Conservation (phyloP, 768 basidiomycete species). For the Pisolithus albus region DNA sequence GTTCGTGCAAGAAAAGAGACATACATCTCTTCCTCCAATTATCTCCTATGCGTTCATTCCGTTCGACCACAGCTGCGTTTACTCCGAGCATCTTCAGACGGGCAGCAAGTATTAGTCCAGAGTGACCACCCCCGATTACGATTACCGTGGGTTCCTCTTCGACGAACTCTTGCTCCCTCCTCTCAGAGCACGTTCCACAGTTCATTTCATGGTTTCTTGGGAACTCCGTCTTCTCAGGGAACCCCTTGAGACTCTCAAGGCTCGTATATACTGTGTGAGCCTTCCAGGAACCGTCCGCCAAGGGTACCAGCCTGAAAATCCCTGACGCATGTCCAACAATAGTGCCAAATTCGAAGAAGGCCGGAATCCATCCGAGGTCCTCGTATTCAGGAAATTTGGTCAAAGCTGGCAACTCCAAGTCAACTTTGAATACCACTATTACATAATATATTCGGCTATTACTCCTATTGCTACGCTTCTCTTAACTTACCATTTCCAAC, state of each 20-base stretch:
- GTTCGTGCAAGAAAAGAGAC: slow-evolving; percentile 48
- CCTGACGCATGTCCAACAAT: slow-evolving; percentile 44
- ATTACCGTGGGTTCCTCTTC: slow-evolving; percentile 50
- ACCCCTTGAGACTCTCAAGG: slow-evolving; percentile 50
- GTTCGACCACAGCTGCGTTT: slow-evolving; percentile 50
- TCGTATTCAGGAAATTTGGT: slow-evolving; percentile 18
- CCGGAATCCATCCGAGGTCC: slow-evolving; percentile 53
- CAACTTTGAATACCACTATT: no score
- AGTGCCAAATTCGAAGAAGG: slow-evolving; percentile 49
- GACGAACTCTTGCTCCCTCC: slow-evolving; percentile 38
- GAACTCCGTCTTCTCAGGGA: slow-evolving; percentile 43
- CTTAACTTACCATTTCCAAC: slow-evolving; percentile 23
- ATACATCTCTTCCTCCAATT: slow-evolving; percentile 58
- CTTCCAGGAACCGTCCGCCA: slow-evolving; percentile 12
- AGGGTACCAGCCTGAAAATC: slow-evolving; percentile 48
- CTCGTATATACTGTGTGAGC: slow-evolving; percentile 48
- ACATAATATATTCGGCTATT: slow-evolving; percentile 20
- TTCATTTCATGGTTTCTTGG: slow-evolving; percentile 36
- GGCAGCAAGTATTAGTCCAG: slow-evolving; percentile 41
- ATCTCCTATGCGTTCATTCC: slow-evolving; percentile 46
- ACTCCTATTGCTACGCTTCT: slow-evolving; percentile 21
- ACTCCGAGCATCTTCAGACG: slow-evolving; percentile 38
- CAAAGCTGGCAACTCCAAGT: no score
- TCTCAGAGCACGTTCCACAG: slow-evolving; percentile 50
- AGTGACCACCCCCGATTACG: slow-evolving; percentile 62